Percentiles rank a stretch among this genome's conserved stretches.
Conservation (phyloP, 306 rosid species). For the Echinosophora koreensis region DNA sequence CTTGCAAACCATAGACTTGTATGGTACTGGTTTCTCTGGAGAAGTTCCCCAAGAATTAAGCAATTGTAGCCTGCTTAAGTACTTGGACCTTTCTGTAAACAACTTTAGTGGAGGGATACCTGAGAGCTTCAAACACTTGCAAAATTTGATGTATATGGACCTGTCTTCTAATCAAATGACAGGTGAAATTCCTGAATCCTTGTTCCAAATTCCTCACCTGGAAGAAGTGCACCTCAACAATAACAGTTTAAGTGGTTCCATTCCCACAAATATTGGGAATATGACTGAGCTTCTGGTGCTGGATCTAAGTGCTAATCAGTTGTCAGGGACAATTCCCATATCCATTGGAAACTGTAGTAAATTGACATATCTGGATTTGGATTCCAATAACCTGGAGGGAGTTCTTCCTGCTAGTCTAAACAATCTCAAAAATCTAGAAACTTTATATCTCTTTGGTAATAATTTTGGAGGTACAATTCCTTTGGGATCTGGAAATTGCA, state of each 20-base stretch:
- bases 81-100: conserved; percentile 58
- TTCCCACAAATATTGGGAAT: conserved; percentile 68
- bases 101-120: conserved; percentile 62
- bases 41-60: conserved; percentile 27
- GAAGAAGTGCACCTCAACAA: conserved; percentile 44
- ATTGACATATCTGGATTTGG: conserved; percentile 50
- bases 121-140: conserved; percentile 44
- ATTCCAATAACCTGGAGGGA: conserved; percentile 57
- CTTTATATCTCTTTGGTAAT: conserved; percentile 45
- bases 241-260: conserved; percentile 65
- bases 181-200: conserved; percentile 63
- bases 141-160: conserved; percentile 36
- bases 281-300: conserved; percentile 46
- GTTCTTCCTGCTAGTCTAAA: conserved; percentile 67
- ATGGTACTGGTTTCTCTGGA: conserved; percentile 16
- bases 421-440: conserved; percentile 55
- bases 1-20: conserved; percentile 41
- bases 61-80: conserved; percentile 59
- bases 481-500: conserved; percentile 57
- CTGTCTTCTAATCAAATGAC: conserved; percentile 45
- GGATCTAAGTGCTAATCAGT: conserved; percentile 49
- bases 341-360: conserved; percentile 76
- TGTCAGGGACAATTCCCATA: conserved; percentile 67
- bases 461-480: conserved; percentile 67
- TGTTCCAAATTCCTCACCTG: conserved; percentile 54